These are phyloP conservation scores for Vaccinium macrocarpon DNA, from an alignment of 148 eudicot genomes.

Conservation along the genomic window DNA sequence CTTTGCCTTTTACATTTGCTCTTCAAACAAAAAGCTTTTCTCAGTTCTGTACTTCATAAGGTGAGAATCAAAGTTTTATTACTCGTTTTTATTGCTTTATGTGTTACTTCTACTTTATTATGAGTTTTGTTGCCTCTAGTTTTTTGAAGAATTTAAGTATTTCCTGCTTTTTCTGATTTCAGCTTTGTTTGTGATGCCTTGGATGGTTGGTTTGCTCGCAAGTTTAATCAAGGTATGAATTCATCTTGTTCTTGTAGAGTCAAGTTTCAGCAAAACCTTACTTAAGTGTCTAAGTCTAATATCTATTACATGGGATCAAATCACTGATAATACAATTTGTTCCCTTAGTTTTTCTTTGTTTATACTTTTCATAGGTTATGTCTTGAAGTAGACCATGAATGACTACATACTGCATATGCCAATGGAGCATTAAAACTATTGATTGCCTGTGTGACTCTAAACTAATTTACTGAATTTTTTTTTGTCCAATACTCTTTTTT, in stretches of 20 bases:
- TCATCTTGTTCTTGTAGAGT: constrained; percentile 3
- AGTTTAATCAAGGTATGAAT: constrained; percentile 82
- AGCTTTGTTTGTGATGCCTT: constrained; percentile 94
- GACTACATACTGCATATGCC: neutral
- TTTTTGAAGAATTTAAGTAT: neutral
- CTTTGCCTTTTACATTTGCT: constrained; percentile 79
- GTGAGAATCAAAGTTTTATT: constrained; percentile 33
- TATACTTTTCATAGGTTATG: neutral
- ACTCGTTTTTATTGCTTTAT: neutral
- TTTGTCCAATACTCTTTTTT: neutral
- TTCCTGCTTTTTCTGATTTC: constrained; percentile 25
- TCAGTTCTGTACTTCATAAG: constrained; percentile 74
- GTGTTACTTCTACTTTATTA: neutral
- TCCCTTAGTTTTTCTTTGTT: neutral
- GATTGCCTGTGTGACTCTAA: neutral
- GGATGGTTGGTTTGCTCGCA: constrained; percentile 98
- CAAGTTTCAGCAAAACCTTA: neutral
- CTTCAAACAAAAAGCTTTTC: constrained; percentile 64
- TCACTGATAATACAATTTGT: neutral
- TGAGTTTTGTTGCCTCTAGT: neutral
- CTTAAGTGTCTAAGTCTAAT: neutral
- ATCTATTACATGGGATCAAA: neutral
- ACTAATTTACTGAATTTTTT: neutral
- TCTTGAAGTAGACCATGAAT: constrained; percentile 2
- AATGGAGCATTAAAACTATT: neutral